Evolutionary conservation across 306 rosid species (phyloP), one percentile per base, ranked within the genome.

Genomic region (Begonia loranthoides): DNA sequence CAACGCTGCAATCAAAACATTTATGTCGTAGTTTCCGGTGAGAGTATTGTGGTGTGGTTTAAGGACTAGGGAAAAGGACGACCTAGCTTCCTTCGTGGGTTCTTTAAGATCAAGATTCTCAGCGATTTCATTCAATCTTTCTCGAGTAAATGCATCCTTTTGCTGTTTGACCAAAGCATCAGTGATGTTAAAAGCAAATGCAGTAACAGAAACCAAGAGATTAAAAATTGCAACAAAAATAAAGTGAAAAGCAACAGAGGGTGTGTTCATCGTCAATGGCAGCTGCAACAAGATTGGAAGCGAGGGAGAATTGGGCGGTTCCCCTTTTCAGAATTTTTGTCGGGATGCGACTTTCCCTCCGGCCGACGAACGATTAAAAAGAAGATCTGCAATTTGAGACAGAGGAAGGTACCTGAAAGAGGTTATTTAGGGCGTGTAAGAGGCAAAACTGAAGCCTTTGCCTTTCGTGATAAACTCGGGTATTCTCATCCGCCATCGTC

Each of bases 11-110:
- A 83, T 78, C 15, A 92, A 73, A 59, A 92, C 96, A 73, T 92
- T 92, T 61, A 86, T 69, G 50, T 86, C 99, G 64, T 86, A 92
- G 63, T 92, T 90, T 58, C 96, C 99, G 4, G 94, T 92, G 44
- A 86, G 52, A 17, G 71, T 47, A 59, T 80, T 86, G 54, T 92
- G 82, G 71, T 92, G 96, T 54, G 94, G 88, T 66, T 86, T 92
- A 61, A 78, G 76, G 46, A 92, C 41, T 13, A 69, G 5, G 47
- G 93, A 68, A 10, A 80, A 45, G 1, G 87, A 87, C 6, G 79
- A 73, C 99, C 96, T 80, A 4, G 59, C 59, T 66, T 70, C 76
- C 65, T 13, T 63, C 68, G 61, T 64, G 49, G 79, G 70, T 39
- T 84, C 90, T 7, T 74, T 72, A 55, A 67, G 52, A 15, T 73